Conservation (phyloP, 2,329 filamentous ascomycete species). For the Boeremia lycopersici region DNA sequence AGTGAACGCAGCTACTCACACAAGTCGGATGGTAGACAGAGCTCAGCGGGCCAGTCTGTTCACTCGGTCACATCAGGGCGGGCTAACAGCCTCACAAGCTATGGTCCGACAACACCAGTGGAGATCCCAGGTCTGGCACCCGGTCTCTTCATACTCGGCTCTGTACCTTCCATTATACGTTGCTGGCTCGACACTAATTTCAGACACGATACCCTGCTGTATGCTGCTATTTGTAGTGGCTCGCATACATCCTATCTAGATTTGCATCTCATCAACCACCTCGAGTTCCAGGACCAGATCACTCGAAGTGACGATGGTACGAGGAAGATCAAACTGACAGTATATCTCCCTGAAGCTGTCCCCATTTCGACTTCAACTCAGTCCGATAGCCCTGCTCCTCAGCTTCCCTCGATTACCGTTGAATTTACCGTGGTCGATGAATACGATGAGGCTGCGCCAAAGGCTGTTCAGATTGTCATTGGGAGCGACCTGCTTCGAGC, state of each 20-base stretch:
- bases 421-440: conserved; percentile 76
- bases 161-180: conserved; percentile 90
- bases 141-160: conserved; percentile 82
- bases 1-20: conserved; percentile 91
- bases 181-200: conserved; percentile 94
- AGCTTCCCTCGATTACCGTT: conserved; percentile 80
- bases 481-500: conserved; percentile 86
- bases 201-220: conserved; percentile 85
- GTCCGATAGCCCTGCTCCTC: conserved; percentile 73
- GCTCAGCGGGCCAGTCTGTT: conserved; percentile 84
- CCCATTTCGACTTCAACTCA: conserved; percentile 73
- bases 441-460: conserved; percentile 56
- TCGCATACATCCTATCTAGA: conserved; percentile 88
- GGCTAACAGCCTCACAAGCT: conserved; percentile 74
- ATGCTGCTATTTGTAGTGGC: conserved; percentile 90
- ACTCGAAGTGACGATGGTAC: conserved; percentile 69
- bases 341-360: conserved; percentile 91
- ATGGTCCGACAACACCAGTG: conserved; percentile 76
- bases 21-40: conserved; percentile 94
- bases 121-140: conserved; percentile 78
- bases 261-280: conserved; percentile 72
- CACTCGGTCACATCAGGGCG: conserved; percentile 78
- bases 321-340: conserved; percentile 74
- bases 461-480: conserved; percentile 81
- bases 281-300: conserved; percentile 72